Conservation (phyloP, 257 asterid species). For the Solanum habrochaites region DNA sequence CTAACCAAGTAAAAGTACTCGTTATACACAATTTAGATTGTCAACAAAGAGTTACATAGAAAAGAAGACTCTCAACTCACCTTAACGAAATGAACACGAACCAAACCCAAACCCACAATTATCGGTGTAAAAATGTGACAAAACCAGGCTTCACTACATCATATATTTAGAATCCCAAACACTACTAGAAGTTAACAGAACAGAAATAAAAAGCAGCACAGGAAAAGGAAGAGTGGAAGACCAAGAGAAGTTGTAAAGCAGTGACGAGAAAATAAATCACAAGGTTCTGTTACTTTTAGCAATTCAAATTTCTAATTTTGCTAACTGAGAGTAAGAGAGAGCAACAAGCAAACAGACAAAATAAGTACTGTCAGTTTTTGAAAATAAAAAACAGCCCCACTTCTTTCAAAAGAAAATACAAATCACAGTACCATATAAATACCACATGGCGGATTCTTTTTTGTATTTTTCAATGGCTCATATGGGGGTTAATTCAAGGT, state of each 20-base stretch:
- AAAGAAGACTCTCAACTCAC: neutral
- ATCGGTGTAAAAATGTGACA: neutral
- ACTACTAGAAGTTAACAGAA: neutral
- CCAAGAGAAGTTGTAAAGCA: neutral
- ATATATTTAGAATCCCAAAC: neutral
- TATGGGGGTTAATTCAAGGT: neutral
- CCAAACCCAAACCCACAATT: neutral
- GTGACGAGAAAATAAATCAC: neutral
- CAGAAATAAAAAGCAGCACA: neutral
- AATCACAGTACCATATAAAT: neutral
- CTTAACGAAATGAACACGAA: neutral
- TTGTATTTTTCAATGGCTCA: neutral
- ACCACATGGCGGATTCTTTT: neutral
- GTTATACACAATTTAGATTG: neutral
- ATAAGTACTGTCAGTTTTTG: neutral
- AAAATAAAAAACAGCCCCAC: neutral
- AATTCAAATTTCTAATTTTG: neutral
- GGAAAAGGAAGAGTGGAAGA: neutral
- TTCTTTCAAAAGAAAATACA: neutral
- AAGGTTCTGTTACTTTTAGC: neutral
- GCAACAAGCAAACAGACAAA: neutral
- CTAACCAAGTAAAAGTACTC: conserved; percentile 19
- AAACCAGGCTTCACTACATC: neutral
- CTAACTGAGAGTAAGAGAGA: neutral
- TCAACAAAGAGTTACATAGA: neutral